Evolutionary conservation across 805 yeast species (phyloP).

Genomic region (Metschnikowia lunata): DNA sequence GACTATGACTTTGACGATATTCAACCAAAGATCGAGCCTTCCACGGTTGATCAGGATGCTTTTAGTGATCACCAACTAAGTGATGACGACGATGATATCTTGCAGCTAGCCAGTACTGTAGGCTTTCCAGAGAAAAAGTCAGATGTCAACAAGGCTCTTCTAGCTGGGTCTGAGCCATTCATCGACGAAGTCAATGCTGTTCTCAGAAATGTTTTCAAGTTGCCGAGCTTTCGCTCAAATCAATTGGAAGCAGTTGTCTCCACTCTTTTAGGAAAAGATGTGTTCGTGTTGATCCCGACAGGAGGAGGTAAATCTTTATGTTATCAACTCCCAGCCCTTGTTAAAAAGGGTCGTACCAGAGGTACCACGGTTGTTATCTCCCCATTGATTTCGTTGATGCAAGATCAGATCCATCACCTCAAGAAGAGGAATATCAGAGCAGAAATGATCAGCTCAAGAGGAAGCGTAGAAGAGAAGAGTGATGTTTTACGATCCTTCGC

Average conservation of each 20-base stretch:
- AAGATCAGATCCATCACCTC: conserved; percentile 89
- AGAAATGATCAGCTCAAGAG: conserved; percentile 82
- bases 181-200: conserved; percentile 61
- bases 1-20: conserved; percentile 12
- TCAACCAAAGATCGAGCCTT: conserved; percentile 8
- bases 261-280: conserved; percentile 73
- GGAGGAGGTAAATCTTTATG: conserved; percentile 98
- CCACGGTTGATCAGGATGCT: neutral
- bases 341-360: conserved; percentile 63
- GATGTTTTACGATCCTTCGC: conserved; percentile 58
- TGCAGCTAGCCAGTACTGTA: conserved; percentile 11
- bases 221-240: conserved; percentile 68
- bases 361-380: conserved; percentile 93
- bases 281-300: conserved; percentile 95
- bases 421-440: conserved; percentile 66
- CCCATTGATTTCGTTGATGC: conserved; percentile 94
- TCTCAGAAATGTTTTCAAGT: conserved; percentile 55
- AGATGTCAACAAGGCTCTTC: neutral
- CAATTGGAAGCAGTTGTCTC: conserved; percentile 86
- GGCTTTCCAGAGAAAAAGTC: neutral
- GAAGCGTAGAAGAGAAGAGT: conserved; percentile 56
- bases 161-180: conserved; percentile 45
- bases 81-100: conserved; percentile 32
- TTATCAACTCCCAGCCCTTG: conserved; percentile 90
- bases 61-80: conserved; percentile 22